Percentiles rank a stretch among this genome's conserved stretches.
Evolutionary conservation across 2,329 filamentous ascomycete genomes (phyloP).

Genomic region (Trichoderma pleuroti): DNA sequence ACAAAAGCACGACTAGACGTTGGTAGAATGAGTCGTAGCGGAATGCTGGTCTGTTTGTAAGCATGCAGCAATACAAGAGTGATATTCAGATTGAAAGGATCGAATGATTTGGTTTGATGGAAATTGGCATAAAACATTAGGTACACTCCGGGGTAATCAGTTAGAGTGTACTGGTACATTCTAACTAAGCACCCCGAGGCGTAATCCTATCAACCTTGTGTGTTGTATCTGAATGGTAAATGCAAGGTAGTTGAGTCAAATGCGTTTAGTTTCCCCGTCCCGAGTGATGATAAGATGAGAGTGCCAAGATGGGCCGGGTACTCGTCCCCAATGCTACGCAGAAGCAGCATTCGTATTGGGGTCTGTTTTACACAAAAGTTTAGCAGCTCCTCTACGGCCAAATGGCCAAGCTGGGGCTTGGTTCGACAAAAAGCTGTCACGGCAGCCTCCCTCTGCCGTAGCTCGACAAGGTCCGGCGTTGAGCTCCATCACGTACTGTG

Average conservation of each 20-base stretch:
- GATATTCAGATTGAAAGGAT: no score
- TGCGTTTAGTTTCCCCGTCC: not conserved
- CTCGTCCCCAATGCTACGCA: not conserved
- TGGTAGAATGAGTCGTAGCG: no score
- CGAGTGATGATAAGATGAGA: not conserved
- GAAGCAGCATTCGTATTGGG: slow-evolving; percentile 1
- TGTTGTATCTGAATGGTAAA: no score
- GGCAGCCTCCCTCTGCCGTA: not conserved
- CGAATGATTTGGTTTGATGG: no score
- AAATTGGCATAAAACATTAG: no score
- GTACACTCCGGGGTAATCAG: no score
- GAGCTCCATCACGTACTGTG: not conserved
- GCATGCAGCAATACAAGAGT: no score
- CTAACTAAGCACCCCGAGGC: no score
- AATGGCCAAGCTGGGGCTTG: not conserved
- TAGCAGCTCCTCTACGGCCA: not conserved
- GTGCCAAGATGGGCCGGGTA: slow-evolving; percentile 1
- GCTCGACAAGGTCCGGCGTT: not conserved
- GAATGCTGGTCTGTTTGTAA: no score
- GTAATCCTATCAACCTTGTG: no score
- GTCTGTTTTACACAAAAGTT: not conserved
- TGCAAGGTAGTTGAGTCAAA: not conserved
- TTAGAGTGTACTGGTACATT: no score
- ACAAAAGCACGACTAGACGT: no score
- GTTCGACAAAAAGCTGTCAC: slow-evolving; percentile 1